Base-by-base conservation (phyloP, 179 eudicot genomes). In the Actinidia polygama region DNA sequence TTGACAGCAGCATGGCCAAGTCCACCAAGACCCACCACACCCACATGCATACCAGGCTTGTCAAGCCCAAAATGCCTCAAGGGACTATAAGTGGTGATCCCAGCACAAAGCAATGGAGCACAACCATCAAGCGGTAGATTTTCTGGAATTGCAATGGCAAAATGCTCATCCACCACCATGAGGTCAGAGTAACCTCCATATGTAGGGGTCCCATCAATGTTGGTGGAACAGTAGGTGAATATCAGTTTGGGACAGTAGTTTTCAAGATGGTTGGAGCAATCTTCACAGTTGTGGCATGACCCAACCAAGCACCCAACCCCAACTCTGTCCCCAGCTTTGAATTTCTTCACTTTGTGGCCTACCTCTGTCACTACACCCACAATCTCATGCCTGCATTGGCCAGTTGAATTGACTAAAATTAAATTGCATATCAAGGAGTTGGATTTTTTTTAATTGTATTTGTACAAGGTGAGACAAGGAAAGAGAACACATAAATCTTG, bases 31-130 rank as follows among this genome's bases (percentile, higher is more conserved):
- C 88, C 85, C 0, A 80, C 88, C 53, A 86, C 83, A 0, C 86
- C 88, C 10, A 83, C 12, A 23, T 72, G 19, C 55, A 77, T 15
- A 3, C 86, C 86, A 1, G 86, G 86, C 66, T 86, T 83, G 77
- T 83, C 82, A 0, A 86, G 80, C 1, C 88, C 86, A 68, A 55
- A 86, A 67, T 78, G 50, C 36, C 14, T 81, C 21, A 86, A n/a
- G 16, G 88, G 86, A 55, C 88, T 86, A 53, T 86, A 86, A 19
- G 74, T 57, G 7, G 88, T 83, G 72, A 83, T 83, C 44, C 88
- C 88, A 7, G 88, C 88, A 21, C 88, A 86, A 1, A 86, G 82
- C 3, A 86, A 83, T 44, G 86, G 88, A 73, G 88, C 84, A 14
- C 40, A 74, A 11, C 55, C 73, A 55, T 83, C 84, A 12, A 86